A percentile compares a stretch with the other conserved stretches of the same genome.
These are phyloP conservation scores for Cyclaneusma minus DNA, from an alignment of 2,329 filamentous ascomycete genomes.

Conservation along the genomic window DNA sequence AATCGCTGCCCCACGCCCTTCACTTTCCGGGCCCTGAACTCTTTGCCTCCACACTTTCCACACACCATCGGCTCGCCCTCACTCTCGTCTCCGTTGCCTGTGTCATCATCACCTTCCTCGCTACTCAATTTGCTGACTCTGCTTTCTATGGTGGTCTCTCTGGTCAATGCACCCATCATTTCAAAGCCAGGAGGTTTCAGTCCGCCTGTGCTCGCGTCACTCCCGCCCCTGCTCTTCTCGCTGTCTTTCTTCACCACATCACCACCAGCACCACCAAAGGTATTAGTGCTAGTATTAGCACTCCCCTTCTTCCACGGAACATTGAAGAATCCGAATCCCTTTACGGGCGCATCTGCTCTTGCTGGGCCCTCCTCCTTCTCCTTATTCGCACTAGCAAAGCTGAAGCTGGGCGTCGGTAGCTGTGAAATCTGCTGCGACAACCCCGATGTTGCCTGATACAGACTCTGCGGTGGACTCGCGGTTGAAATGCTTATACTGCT, in stretches of 20 bases:
- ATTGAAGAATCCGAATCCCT: too few species aligned
- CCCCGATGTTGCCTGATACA: constrained; percentile 6
- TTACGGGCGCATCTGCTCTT: too few species aligned
- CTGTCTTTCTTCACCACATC: not conserved
- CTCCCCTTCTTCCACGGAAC: too few species aligned
- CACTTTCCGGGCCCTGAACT: constrained; percentile 45
- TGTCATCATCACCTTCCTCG: constrained; percentile 30
- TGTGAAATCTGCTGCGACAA: constrained; percentile 17
- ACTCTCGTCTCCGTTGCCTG: too few species aligned
- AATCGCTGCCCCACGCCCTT: constrained; percentile 36
- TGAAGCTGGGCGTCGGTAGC: constrained; percentile 41
- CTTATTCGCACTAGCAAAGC: constrained; percentile 27
- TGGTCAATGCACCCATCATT: too few species aligned
- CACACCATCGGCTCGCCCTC: constrained; percentile 36
- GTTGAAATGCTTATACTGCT: constrained; percentile 11
- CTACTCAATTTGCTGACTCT: constrained; percentile 40
- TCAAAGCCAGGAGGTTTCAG: not conserved
- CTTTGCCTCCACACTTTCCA: constrained; percentile 39
- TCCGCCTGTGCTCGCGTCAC: constrained; percentile 5
- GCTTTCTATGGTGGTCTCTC: constrained; percentile 24
- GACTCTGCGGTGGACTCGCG: constrained; percentile 13
- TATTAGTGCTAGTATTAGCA: too few species aligned
- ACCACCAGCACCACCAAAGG: not conserved
- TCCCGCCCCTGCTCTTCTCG: constrained; percentile 7
- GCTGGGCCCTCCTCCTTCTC: too few species aligned